A percentile compares a stretch with the other conserved stretches of the same genome.
These are phyloP conservation scores for Ophiostoma piceae DNA, from an alignment of 2,329 filamentous ascomycete species.

Conservation along the genomic window DNA sequence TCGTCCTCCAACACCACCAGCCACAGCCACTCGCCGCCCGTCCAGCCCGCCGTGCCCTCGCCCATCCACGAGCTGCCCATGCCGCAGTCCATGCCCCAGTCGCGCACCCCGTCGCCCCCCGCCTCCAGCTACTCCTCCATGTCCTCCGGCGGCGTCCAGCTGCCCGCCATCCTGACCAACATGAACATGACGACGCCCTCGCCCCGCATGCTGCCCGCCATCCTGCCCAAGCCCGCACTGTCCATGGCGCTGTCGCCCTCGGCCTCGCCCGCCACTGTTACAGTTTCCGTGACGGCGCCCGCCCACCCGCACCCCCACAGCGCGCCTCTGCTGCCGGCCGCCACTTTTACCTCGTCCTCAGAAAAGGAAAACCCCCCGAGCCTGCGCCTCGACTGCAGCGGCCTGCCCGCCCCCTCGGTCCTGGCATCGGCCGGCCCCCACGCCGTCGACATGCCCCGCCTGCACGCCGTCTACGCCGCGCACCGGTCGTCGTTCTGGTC, in stretches of 20 bases:
- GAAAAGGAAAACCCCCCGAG: slow-evolving; percentile 32
- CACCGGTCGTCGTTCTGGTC: slow-evolving; percentile 70
- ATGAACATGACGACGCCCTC: slow-evolving; percentile 36
- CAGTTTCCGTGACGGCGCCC: not conserved
- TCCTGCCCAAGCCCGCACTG: slow-evolving; percentile 57
- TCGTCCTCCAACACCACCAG: slow-evolving; percentile 40
- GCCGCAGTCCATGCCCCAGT: not conserved
- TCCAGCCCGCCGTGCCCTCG: slow-evolving; percentile 45
- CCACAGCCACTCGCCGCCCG: slow-evolving; percentile 46
- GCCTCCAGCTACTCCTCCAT: slow-evolving; percentile 15
- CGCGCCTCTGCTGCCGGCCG: slow-evolving; percentile 42
- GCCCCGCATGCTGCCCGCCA: slow-evolving; percentile 50
- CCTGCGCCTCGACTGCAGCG: slow-evolving; percentile 57
- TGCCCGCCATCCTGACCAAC: slow-evolving; percentile 45
- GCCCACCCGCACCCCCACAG: slow-evolving; percentile 29
- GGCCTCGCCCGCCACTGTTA: not conserved
- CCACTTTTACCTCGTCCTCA: slow-evolving; percentile 33
- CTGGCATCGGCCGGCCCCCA: slow-evolving; percentile 32
- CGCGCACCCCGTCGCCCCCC: slow-evolving; percentile 9
- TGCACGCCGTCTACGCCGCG: slow-evolving; percentile 63
- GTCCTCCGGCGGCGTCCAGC: slow-evolving; percentile 42
- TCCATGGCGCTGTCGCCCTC: slow-evolving; percentile 30
- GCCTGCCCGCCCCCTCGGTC: slow-evolving; percentile 35
- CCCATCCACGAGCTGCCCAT: slow-evolving; percentile 45
- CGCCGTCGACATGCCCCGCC: slow-evolving; percentile 58